These are phyloP conservation scores for Hyaloperonospora brassicae DNA, from an alignment of 352 stramenopile species.

Conservation along the genomic window DNA sequence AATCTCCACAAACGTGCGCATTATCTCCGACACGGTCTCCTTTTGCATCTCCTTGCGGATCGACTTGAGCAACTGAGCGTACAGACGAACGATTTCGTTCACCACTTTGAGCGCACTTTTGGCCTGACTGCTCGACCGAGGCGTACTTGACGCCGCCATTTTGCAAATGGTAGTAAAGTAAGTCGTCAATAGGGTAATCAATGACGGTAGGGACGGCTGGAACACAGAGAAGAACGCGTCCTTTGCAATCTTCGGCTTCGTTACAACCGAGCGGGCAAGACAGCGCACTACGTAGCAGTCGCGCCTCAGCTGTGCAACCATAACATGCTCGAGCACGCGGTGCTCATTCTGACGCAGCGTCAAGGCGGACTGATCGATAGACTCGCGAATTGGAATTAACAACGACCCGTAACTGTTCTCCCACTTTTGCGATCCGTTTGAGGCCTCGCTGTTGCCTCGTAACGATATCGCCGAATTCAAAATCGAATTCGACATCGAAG, in stretches of 20 bases:
- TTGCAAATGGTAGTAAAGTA: conserved; percentile 65
- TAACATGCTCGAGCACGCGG: conserved; percentile 49
- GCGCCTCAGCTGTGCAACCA: conserved; percentile 60
- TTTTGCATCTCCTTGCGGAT: conserved; percentile 81
- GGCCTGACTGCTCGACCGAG: conserved; percentile 37
- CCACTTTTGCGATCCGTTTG: conserved; percentile 32
- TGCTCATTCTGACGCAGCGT: conserved; percentile 67
- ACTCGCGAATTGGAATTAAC: conserved; percentile 60
- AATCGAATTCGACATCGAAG: conserved; percentile 72
- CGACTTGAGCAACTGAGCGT: conserved; percentile 69
- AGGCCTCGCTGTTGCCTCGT: conserved; percentile 20
- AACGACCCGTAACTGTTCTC: conserved; percentile 48
- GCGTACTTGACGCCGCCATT: conserved; percentile 19
- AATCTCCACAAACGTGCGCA: conserved; percentile 72
- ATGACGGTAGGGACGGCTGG: conserved; percentile 43
- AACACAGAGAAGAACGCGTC: conserved; percentile 63
- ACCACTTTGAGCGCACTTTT: conserved; percentile 64
- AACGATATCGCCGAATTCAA: conserved; percentile 69
- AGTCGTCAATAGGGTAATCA: conserved; percentile 56
- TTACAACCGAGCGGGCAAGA: conserved; percentile 58
- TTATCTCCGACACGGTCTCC: conserved; percentile 57
- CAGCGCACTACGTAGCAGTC: conserved; percentile 65
- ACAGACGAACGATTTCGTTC: conserved; percentile 73
- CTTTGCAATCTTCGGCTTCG: conserved; percentile 70
- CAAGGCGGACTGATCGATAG: conserved; percentile 57